Evolutionary conservation across 1,139 yeast genomes (phyloP), one percentile per base, ranked within the genome.

Genomic region (Geotrichum citri-aurantii): DNA sequence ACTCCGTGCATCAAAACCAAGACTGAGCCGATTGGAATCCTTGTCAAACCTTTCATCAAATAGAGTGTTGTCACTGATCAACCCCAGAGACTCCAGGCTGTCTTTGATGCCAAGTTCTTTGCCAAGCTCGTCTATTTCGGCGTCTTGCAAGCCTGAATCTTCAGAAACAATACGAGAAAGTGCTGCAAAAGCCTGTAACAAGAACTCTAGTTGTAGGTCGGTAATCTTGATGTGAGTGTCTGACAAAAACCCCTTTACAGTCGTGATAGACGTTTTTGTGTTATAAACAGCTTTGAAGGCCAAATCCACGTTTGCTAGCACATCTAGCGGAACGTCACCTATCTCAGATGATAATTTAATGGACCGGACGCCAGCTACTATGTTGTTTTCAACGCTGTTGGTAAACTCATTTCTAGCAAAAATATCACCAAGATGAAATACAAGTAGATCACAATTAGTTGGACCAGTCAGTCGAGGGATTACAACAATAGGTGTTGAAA

Each of bases 401-500:
- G 69, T 66, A 67, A 89, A 90, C 11, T 73, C 72, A 70, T 92
- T 93, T 3, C 79, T 75, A 24, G 92, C 83, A 66, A 81, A 87
- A 12, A 93, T 75, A 69, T 93, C 97, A 62, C 99, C 99, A 59
- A 92, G 77, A 66, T 88, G 83, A 5, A 87, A 82, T 0, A 86
- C 83, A 26, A 93, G 70, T 26, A 80, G 77, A 67, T 92, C 92
- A 6, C 55, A 51, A 40, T 33, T 26, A 12, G 54, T 12, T 33
- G 46, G 19, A 49, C 29, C 60, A 14, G 3, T 77, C 1, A 82
- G 63, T 56, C 79, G 80, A 0, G 98, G 97, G 66, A 90, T 88
- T 1, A 87, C 82, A 51, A 93, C 76, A 8, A 86, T 86, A 0
- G 99, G 99, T 0, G 98, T 91, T 55, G 82, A 80, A n/a, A 93